Evolutionary conservation across 352 stramenopile species (phyloP), one percentile per base, ranked within the genome.

Genomic region (Aphanomyces astaci): DNA sequence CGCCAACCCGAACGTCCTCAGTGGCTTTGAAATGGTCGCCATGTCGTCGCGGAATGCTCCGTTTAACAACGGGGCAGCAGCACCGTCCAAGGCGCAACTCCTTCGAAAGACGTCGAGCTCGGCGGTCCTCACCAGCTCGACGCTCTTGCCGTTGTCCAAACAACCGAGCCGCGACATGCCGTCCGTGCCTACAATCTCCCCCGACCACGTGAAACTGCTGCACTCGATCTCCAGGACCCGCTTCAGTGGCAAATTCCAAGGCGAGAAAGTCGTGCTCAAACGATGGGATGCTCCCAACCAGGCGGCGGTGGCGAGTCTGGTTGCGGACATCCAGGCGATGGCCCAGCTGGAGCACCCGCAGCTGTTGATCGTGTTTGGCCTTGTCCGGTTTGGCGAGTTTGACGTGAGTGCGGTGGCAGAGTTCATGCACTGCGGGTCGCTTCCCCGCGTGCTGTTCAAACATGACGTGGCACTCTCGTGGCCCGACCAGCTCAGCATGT

Each of bases 341-440:
- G 75, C 77, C 30, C 74, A 72, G 10, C 73, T 91, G 30, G 75
- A 72, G 25, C 85, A 93, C 39, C 75, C 78, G 11, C 88, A 89
- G 39, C 78, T 93, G 52, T 78, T 88, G 19, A 77, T 62, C 25
- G 55, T 93, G 17, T 66, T 86, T 24, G 85, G 85, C 13, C 77
- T 91, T 7, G 84, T 81, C 10, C 88, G 78, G 78, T 52, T 93
- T 31, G 78, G 79, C 36, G 82, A 82, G 10, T 89, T 80, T 15
- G 85, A 93, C 69, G 90, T 90, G 27, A 75, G 76, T 3, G 74
- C 89, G 15, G 77, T 93, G 22, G 78, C 80, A 2, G 82, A 93
- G 72, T 93, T 83, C 64, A 81, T 90, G 77, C 77, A 86, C 48
- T 87, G 85, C 62, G 79, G 81, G 45, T 87, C 82, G 43, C 55